Base-by-base conservation (phyloP, 768 basidiomycete genomes). In the Boletus sp. region DNA sequence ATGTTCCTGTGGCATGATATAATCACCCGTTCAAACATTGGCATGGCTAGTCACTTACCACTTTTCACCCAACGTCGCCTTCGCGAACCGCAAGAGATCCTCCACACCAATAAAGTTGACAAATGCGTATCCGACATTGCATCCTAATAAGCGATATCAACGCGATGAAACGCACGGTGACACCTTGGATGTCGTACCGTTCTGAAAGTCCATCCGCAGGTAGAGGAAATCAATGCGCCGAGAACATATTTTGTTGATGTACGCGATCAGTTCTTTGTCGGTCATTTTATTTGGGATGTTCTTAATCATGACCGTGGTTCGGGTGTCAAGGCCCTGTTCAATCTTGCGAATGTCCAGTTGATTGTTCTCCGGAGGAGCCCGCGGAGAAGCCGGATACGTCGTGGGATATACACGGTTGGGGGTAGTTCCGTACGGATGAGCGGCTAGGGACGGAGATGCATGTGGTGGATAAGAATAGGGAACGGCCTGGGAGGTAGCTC, bases 271-370 rank as follows among this genome's bases (percentile, higher is more conserved):
- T 60, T 92, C 88, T 65, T 77, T 80, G 71, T 91, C 88, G 59
- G 78, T 87, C 89, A 92, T 90, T 72, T 94, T 93, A 74, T 94
- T 95, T 3, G 93, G 93, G 45, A 95, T 90, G 66, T 95, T 95
- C 75, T 94, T 92, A 59, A 91, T 84, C 89, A 92, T 92, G 47
- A 92, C 85, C 30, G 92, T 92, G 35, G 90, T 91, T 33, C 92
- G 79, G 36, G 86, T 91, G 63, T 93, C 91, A 56, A 78, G 71
- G 5, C 93, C 93, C 32, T 80, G 81, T 70, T 89, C 89, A 64
- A 95, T 94, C 56, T 79, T 79, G 42, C 75, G 78, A 12, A 93
- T 71, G 70, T 90, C 85, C 29, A 95, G 69, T 62, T 79, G 77
- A 65, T 89, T 87, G 58, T 78, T 75, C 64, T 78, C 78, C 35